A percentile compares a stretch with the other conserved stretches of the same genome.
These are phyloP conservation scores for Debaryomycetaceae sp. DNA, from an alignment of 1,139 yeast species.

Conservation along the genomic window DNA sequence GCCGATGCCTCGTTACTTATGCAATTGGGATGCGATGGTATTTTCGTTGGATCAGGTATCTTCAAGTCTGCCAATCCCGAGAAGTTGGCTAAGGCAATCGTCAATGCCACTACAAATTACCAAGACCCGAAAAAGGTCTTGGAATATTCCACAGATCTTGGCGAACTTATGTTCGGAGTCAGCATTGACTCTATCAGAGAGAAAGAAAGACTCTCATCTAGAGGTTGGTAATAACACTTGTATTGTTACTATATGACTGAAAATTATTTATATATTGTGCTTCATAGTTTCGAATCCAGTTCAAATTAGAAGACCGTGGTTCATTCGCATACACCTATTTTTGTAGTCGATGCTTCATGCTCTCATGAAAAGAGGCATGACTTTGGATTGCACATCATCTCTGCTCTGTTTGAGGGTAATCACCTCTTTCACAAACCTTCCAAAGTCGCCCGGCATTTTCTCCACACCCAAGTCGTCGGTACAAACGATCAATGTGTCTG, in stretches of 20 bases:
- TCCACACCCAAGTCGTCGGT: slow-evolving; percentile 43
- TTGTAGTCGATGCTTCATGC: slow-evolving; percentile 2
- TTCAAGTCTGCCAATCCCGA: slow-evolving; percentile 76
- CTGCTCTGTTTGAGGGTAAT: slow-evolving; percentile 33
- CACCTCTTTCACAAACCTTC: slow-evolving; percentile 38
- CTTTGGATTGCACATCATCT: slow-evolving; percentile 26
- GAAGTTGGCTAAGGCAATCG: slow-evolving; percentile 75
- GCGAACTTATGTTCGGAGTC: slow-evolving; percentile 73
- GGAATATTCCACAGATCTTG: slow-evolving; percentile 72
- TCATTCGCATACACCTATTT: background rate
- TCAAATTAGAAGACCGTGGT: background rate
- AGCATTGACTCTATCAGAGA: slow-evolving; percentile 50
- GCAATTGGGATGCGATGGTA: slow-evolving; percentile 92
- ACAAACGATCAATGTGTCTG: slow-evolving; percentile 43
- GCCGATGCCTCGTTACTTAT: slow-evolving; percentile 86
- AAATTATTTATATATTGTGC: background rate
- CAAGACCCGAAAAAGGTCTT: slow-evolving; percentile 62
- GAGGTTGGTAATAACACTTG: slow-evolving; percentile 45
- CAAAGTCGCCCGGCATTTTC: slow-evolving; percentile 34
- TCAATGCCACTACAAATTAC: slow-evolving; percentile 76
- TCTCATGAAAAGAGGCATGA: slow-evolving; percentile 22
- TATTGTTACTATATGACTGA: background rate
- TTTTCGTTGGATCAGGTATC: slow-evolving; percentile 88
- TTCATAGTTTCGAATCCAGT: background rate
- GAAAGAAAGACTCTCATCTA: slow-evolving; percentile 46